Conservation (phyloP, 2,329 filamentous ascomycete species). For the Aspergillus proliferans region DNA sequence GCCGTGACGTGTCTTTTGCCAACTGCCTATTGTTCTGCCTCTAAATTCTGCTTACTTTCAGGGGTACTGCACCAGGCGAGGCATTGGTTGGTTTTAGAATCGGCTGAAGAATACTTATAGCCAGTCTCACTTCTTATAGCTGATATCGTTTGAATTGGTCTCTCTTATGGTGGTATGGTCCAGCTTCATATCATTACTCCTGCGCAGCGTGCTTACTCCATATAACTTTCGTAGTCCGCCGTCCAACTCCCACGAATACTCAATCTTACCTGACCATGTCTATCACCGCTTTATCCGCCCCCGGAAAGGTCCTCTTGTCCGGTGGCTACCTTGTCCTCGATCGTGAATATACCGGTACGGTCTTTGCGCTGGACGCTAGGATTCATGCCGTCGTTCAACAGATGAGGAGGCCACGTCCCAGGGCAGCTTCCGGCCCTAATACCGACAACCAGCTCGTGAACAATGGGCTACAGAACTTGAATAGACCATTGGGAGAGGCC, state of each 20-base stretch:
- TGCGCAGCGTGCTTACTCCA: too few relatives aligned
- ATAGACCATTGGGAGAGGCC: slow-evolving; percentile 5
- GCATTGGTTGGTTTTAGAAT: neutral
- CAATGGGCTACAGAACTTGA: slow-evolving; percentile 6
- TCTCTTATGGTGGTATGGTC: too few relatives aligned
- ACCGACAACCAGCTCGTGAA: neutral
- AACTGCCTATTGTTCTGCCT: neutral
- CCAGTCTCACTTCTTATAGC: too few relatives aligned
- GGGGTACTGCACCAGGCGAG: neutral
- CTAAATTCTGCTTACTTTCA: neutral
- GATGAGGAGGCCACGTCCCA: slow-evolving; percentile 35
- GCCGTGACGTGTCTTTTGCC: neutral
- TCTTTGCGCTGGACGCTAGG: slow-evolving; percentile 59
- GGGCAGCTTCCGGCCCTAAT: slow-evolving; percentile 2
- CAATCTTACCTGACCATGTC: neutral
- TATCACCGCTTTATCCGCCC: slow-evolving; percentile 68
- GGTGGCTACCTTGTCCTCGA: slow-evolving; percentile 95
- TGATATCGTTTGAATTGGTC: too few relatives aligned
- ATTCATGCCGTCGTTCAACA: slow-evolving; percentile 57
- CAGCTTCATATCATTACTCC: too few relatives aligned
- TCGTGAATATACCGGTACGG: slow-evolving; percentile 69
- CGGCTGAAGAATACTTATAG: neutral
- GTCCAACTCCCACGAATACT: too few relatives aligned
- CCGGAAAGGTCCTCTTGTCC: slow-evolving; percentile 90
- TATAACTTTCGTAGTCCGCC: neutral